Conservation (phyloP, 177 flowering plant species). For the Vitis hybrid region DNA sequence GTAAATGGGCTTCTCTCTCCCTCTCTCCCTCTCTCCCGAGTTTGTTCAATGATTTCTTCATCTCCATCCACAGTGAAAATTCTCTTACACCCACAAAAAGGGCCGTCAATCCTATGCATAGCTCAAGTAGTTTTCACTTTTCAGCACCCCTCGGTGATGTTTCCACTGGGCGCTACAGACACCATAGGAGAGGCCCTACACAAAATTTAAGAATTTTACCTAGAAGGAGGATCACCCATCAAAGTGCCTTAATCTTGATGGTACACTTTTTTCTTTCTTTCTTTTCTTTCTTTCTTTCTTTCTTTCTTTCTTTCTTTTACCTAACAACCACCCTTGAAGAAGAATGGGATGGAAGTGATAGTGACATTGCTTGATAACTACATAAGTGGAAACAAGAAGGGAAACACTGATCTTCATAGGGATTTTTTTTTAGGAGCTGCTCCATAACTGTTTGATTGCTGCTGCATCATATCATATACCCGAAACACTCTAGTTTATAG, state of each 20-base stretch:
- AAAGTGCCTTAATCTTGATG: not conserved
- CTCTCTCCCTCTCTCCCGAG: not conserved
- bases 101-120: not conserved
- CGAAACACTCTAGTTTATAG: not conserved
- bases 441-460: conserved; percentile 4
- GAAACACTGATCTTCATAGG: conserved; percentile 1
- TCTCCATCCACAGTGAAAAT: not conserved
- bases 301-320: not conserved
- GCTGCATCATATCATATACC: conserved; percentile 2
- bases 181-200: not conserved
- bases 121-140: not conserved
- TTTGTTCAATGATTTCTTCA: too few relatives aligned
- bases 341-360: conserved; percentile 6
- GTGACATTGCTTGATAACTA: conserved; percentile 13
- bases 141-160: not conserved
- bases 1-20: not conserved
- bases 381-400: not conserved
- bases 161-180: too few relatives aligned
- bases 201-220: too few relatives aligned
- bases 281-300: too few relatives aligned
- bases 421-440: not conserved
- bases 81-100: not conserved
- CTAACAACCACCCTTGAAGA: not conserved
- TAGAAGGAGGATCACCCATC: too few relatives aligned
- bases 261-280: not conserved